phyloP scores from a whole-genome alignment of 805 yeast genomes.

The Zygotorulaspora florentina region DNA sequence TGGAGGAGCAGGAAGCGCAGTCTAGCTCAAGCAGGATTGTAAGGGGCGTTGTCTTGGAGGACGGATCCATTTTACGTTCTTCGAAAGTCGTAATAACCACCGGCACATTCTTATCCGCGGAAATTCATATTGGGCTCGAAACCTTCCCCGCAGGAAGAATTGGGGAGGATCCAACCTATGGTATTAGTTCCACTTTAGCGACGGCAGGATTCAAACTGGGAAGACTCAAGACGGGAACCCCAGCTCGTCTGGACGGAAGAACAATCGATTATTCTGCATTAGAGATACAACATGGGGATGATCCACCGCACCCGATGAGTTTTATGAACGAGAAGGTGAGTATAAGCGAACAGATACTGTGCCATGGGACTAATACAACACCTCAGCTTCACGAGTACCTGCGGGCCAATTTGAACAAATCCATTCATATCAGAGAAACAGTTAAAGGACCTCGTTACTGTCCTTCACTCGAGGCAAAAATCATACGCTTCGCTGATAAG shows the following conservation, averaged over 20 bases:
- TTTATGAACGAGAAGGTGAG: conserved; percentile 67
- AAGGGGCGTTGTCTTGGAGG: conserved; percentile 67
- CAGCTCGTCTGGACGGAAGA: conserved; percentile 74
- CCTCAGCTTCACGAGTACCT: conserved; percentile 67
- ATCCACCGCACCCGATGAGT: conserved; percentile 87
- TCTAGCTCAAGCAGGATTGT: conserved; percentile 41
- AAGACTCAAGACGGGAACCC: conserved; percentile 94
- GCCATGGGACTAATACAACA: conserved; percentile 79
- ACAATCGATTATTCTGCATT: conserved; percentile 67
- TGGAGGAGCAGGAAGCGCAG: conserved; percentile 38
- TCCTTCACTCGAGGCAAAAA: conserved; percentile 91
- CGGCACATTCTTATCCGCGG: conserved; percentile 93
- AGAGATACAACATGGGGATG: conserved; percentile 71
- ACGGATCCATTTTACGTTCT: conserved; percentile 58
- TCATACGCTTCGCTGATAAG: conserved; percentile 75
- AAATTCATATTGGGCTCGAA: conserved; percentile 83
- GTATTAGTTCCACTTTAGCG: conserved; percentile 71
- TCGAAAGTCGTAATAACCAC: conserved; percentile 82
- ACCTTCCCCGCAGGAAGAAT: conserved; percentile 87
- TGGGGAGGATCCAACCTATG: conserved; percentile 89
- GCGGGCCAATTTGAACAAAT: conserved; percentile 64
- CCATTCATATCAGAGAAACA: conserved; percentile 88
- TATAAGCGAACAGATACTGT: conserved; percentile 56
- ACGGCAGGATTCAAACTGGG: conserved; percentile 82
- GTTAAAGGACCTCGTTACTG: conserved; percentile 97